These are phyloP conservation scores for Trifolium pratense DNA, from an alignment of 306 rosid genomes.

Conservation along the genomic window DNA sequence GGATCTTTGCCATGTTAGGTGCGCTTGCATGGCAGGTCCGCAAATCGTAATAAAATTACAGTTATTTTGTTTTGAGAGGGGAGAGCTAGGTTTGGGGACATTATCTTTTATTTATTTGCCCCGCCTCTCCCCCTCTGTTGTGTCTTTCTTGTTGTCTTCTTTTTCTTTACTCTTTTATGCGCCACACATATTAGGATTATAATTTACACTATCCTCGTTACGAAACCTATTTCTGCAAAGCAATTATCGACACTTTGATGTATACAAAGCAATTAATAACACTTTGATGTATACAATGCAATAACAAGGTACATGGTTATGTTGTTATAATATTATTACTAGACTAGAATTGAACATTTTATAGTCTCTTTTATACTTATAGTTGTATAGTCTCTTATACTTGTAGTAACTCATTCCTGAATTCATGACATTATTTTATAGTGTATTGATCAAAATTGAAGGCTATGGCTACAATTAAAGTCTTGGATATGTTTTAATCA, in stretches of 20 bases:
- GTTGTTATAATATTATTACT: background rate
- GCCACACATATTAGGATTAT: background rate
- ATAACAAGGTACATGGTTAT: background rate
- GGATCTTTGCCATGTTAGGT: background rate
- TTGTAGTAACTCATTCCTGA: background rate
- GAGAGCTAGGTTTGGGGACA: background rate
- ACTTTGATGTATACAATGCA: background rate
- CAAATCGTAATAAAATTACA: background rate
- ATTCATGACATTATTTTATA: background rate
- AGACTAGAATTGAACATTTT: background rate
- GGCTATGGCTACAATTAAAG: background rate
- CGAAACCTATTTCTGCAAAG: background rate
- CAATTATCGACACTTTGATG: background rate
- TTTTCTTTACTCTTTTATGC: background rate
- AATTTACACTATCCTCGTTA: no score
- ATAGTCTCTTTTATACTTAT: no score
- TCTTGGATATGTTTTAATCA: background rate
- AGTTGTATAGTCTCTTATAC: no score
- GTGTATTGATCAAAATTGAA: background rate
- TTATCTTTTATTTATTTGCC: background rate
- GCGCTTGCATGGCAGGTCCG: background rate
- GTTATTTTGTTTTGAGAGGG: background rate
- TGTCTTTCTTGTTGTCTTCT: background rate
- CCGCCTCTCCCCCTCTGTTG: background rate
- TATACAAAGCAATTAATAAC: background rate